These are phyloP conservation scores for Arachis hypogaea DNA, from an alignment of 306 rosid genomes.

Conservation along the genomic window DNA sequence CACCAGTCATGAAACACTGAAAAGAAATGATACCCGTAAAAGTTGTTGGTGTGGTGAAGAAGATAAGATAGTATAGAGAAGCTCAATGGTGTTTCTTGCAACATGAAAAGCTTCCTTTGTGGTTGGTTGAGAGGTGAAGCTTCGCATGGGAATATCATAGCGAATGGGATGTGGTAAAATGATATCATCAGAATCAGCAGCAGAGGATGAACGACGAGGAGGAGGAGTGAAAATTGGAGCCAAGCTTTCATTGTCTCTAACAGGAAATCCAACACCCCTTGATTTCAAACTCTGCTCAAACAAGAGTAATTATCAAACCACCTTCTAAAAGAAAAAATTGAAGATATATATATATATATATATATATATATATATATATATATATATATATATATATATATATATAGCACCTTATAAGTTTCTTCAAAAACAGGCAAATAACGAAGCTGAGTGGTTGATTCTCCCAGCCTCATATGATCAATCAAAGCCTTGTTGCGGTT, in stretches of 20 bases:
- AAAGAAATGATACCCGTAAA: conserved; percentile 53
- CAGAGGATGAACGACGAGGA: conserved; percentile 54
- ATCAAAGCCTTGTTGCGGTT: conserved; percentile 76
- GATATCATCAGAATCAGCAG: conserved; percentile 51
- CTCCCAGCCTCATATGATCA: conserved; percentile 85
- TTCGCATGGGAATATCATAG: conserved; percentile 45
- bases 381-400: neutral
- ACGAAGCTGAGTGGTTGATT: conserved; percentile 77
- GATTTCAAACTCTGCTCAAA: conserved; percentile 74
- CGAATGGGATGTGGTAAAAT: conserved; percentile 48
- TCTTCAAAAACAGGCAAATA: conserved; percentile 84
- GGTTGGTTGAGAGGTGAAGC: conserved; percentile 63
- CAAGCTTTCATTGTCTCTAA: conserved; percentile 80
- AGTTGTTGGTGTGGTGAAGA: conserved; percentile 72
- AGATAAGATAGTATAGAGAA: conserved; percentile 70
- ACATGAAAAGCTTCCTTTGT: conserved; percentile 83
- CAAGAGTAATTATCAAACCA: conserved; percentile 11
- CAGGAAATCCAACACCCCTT: conserved; percentile 87
- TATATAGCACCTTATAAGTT: conserved; percentile 75
- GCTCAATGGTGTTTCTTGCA: conserved; percentile 80
- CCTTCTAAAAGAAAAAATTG: neutral
- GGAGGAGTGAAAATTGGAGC: conserved; percentile 78
- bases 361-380: neutral
- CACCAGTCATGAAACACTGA: neutral
- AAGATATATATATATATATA: neutral